These are phyloP conservation scores for Cryphonectria carpinicola DNA, from an alignment of 2,329 filamentous ascomycete genomes.

Conservation along the genomic window DNA sequence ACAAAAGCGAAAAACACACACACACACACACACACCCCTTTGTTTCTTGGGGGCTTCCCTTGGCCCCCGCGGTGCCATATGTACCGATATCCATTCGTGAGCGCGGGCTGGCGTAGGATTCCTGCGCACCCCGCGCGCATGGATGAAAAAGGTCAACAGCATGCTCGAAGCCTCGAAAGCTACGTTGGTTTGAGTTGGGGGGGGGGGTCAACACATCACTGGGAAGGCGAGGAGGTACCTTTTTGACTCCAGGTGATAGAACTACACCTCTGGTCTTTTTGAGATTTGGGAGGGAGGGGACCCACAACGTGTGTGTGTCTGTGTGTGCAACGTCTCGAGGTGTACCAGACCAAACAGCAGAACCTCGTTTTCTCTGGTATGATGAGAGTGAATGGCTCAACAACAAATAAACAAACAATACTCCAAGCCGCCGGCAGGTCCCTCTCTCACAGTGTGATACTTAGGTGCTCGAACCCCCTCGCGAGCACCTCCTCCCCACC, in stretches of 20 bases:
- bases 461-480: slow-evolving; percentile 34
- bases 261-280: slow-evolving; percentile 4
- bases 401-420: neutral
- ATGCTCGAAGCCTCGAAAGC: neutral
- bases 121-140: neutral
- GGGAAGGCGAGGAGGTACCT: neutral
- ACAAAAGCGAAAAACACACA: neutral
- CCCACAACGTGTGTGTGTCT: neutral
- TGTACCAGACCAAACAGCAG: neutral
- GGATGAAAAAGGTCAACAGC: neutral
- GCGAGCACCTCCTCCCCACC: slow-evolving; percentile 38
- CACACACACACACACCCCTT: neutral
- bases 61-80: neutral
- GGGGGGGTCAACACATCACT: neutral
- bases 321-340: neutral
- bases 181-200: neutral
- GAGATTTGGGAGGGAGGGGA: neutral
- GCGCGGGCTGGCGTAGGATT: neutral
- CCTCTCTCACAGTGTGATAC: slow-evolving; percentile 5
- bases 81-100: slow-evolving; percentile 2
- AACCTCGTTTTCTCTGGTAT: neutral
- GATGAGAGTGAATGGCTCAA: neutral
- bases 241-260: neutral
- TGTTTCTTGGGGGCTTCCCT: neutral
- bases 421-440: neutral